These are phyloP conservation scores for Leccinum ochraceum DNA, from an alignment of 768 basidiomycete species.

Conservation along the genomic window DNA sequence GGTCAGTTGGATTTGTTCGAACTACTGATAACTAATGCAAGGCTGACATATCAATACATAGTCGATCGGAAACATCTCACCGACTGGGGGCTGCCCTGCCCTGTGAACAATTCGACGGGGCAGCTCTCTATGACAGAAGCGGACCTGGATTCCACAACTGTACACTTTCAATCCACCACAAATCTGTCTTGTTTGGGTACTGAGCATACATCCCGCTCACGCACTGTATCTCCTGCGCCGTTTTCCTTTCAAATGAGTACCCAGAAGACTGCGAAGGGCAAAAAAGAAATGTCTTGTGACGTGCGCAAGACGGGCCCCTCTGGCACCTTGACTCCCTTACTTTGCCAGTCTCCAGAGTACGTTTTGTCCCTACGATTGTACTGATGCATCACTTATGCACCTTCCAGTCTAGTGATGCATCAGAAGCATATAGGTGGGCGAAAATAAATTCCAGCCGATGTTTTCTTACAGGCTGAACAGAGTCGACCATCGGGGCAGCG, in stretches of 20 bases:
- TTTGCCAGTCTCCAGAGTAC: neutral
- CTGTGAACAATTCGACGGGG: neutral
- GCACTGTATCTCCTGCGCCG: too few relatives aligned
- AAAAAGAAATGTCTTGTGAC: neutral
- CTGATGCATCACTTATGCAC: too few relatives aligned
- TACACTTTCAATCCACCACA: neutral
- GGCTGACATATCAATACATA: constrained; percentile 27
- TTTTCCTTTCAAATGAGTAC: neutral
- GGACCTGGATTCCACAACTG: neutral
- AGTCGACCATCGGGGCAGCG: neutral
- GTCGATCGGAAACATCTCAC: constrained; percentile 51
- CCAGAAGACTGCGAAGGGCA: neutral
- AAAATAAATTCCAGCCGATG: too few relatives aligned
- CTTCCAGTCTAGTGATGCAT: constrained; percentile 25
- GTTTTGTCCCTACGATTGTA: neutral
- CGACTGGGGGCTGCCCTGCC: constrained; percentile 45
- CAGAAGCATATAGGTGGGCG: constrained; percentile 37
- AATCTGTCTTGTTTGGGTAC: neutral
- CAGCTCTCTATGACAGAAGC: neutral
- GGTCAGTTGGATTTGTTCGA: constrained; percentile 40
- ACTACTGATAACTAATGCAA: neutral
- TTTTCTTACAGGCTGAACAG: neutral
- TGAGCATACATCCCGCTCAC: too few relatives aligned
- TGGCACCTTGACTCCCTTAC: neutral
- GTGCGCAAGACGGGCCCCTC: neutral